Evolutionary conservation across 768 basidiomycete species (phyloP), one percentile per base, ranked within the genome.

Genomic region (Lactarius indigo): DNA sequence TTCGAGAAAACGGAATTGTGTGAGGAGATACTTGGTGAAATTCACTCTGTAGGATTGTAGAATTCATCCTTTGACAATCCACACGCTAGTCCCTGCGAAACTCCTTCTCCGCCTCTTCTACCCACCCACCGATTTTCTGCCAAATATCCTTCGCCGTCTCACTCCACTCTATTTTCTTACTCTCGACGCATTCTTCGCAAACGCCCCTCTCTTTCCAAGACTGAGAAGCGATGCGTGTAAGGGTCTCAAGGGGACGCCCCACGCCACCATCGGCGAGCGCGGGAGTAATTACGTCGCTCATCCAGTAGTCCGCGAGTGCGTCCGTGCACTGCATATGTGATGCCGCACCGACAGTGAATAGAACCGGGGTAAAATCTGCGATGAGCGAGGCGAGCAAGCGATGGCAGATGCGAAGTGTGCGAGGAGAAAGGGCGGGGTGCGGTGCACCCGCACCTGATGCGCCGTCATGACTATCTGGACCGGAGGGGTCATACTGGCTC

Each of bases 251-350:
- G 30, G 90, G 91, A 59, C 83, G 87, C 72, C 85, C 87, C 33
- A 90, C 84, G 8, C 88, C 87, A 64, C 83, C 83, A 63, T 80
- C 78, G 20, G 80, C 81, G 28, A 92, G 79, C 0, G 88, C 88
- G 13, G 87, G 87, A 59, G 84, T 78, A 44, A 89, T 87, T n/a
- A 92, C 88, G 44, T 85, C 78, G 28, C 79, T 66, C 83, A 90
- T 88, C 91, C 90, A 92, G 60, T 76, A 79, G 59, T 87, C 87
- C 1, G 90, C 91, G 63, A 92, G 81, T 0, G 84, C 76, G 73
- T 90, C 85, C 4, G 89, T 91, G 75, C 91, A 92, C 5, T 77
- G 76, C 88, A 90, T 90, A 72, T 91, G 91, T 1, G 79, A 77
- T n/a, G 87, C 86, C 7, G 85, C 80, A 5, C 87, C 82, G 31